phyloP scores from a whole-genome alignment of 2,329 filamentous ascomycete species.

The Capronia americana region DNA sequence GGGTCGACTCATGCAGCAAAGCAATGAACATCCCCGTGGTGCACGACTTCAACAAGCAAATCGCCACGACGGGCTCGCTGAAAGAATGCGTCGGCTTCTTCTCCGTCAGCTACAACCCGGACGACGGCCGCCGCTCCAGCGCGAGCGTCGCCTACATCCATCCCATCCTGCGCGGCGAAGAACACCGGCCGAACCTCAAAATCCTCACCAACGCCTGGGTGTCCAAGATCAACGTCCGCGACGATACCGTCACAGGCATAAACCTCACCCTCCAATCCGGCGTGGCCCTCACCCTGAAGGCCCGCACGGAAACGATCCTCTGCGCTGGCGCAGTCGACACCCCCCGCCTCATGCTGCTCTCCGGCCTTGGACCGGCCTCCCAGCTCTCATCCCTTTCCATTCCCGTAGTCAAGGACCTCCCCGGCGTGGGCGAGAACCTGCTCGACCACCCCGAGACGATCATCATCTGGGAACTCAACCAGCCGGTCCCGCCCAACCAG shows the following conservation, averaged over 20 bases:
- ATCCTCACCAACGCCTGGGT: conserved; percentile 89
- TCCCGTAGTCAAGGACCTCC: conserved; percentile 64
- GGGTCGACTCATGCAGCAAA: conserved; percentile 79
- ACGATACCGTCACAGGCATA: conserved; percentile 74
- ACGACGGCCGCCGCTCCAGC: conserved; percentile 81
- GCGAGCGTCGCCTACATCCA: conserved; percentile 93
- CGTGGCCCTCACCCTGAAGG: conserved; percentile 60
- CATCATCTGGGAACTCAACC: conserved; percentile 80
- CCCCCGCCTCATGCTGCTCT: conserved; percentile 68
- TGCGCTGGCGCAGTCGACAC: conserved; percentile 83
- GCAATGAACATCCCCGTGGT: conserved; percentile 82
- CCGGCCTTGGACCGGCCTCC: conserved; percentile 59
- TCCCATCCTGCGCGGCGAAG: conserved; percentile 82
- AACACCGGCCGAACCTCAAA: conserved; percentile 82
- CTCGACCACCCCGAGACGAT: conserved; percentile 70
- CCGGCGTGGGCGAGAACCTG: conserved; percentile 69
- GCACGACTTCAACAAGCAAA: conserved; percentile 85
- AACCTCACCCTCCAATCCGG: conserved; percentile 70
- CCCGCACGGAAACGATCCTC: conserved; percentile 78
- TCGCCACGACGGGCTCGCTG: conserved; percentile 73
- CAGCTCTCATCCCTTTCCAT: conserved; percentile 60
- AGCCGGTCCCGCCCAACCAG: conserved; percentile 76
- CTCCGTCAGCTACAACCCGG: conserved; percentile 88
- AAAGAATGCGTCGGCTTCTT: conserved; percentile 86
- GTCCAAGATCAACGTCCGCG: conserved; percentile 73